Evolutionary conservation across 768 basidiomycete species (phyloP).

Genomic region (Boletales sp.): DNA sequence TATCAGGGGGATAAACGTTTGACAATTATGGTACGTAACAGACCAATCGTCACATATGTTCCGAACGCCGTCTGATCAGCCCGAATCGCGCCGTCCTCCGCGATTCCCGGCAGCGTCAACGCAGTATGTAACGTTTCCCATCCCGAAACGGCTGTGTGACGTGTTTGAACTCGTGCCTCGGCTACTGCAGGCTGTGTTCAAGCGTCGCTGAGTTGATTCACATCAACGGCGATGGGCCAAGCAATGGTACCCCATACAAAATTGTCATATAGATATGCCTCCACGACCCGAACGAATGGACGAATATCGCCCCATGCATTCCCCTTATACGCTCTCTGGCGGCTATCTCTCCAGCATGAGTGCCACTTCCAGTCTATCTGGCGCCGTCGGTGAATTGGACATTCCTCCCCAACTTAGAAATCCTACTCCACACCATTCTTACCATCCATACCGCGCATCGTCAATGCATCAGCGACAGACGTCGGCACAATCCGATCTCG

Average conservation of each 20-base stretch:
- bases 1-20: slow-evolving; percentile 7
- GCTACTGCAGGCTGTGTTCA: slow-evolving; percentile 26
- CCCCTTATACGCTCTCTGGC: slow-evolving; percentile 29
- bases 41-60: slow-evolving; percentile 18
- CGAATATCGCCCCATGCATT: slow-evolving; percentile 32
- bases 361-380: slow-evolving; percentile 48
- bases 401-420: slow-evolving; percentile 34
- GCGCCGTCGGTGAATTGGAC: slow-evolving; percentile 58
- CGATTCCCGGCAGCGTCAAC: slow-evolving; percentile 20
- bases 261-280: slow-evolving; percentile 28
- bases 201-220: slow-evolving; percentile 27
- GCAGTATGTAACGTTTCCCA: slow-evolving; percentile 25
- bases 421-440: slow-evolving; percentile 25
- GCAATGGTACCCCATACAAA: slow-evolving; percentile 26
- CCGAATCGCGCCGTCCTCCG: slow-evolving; percentile 23
- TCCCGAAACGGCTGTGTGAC: slow-evolving; percentile 30
- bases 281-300: slow-evolving; percentile 39
- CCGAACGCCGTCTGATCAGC: slow-evolving; percentile 23
- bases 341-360: slow-evolving; percentile 44
- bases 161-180: slow-evolving; percentile 30
- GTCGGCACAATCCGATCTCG: slow-evolving; percentile 19
- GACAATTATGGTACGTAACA: slow-evolving; percentile 17
- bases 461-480: slow-evolving; percentile 23
- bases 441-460: slow-evolving; percentile 23
- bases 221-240: slow-evolving; percentile 22